Base-by-base conservation (phyloP, 371 early-diverging fungal genomes). In the Haplosporangium sp. region DNA sequence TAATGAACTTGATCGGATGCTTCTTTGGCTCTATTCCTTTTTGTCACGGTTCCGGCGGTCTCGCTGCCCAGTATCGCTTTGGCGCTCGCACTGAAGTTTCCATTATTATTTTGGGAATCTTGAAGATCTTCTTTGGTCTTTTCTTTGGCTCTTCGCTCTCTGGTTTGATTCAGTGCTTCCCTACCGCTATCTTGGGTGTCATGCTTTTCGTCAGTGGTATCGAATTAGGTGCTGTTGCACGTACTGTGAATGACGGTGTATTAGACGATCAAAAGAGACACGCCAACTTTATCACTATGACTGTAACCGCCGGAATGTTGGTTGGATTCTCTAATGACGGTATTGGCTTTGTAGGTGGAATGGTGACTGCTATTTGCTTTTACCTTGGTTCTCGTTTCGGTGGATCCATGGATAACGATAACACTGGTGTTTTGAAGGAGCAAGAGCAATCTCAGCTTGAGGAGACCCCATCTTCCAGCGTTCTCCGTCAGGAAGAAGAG, bases 41-140 rank as follows among this genome's bases (percentile, higher is more conserved):
- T 74, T 96, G 95, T 65, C 94, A 92, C 69, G 92, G 95, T 27
- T 93, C 95, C 8, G 97, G 97, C 27, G 97, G 97, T 10, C 84
- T 97, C 42, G 96, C 96, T 15, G 97, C 94, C 10, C 97, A 97
- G 82, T 95, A 96, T 82, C 93, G 95, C 2, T 97, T 96, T 77
- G 97, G 97, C 42, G 96, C 97, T 27, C 91, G 97, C 52, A 87
- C 95, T 0, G 96, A 92, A 64, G 89, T 93, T 15, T 93, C 94
- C 52, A 87, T 96, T 57, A 86, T 94, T 35, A 44, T 95, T 55
- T 86, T 97, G 10, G 97, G 97, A 11, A 15, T 85, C 4, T 66
- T 87, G 84, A 97, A 97, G 72, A 82, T 96, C 15, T 38, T 93
- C 1, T 56, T 93, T 10, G 97, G 96, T 38, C 85, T 95, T 37